These are phyloP conservation scores for Mimosa pudica DNA, from an alignment of 306 rosid genomes.

Conservation along the genomic window DNA sequence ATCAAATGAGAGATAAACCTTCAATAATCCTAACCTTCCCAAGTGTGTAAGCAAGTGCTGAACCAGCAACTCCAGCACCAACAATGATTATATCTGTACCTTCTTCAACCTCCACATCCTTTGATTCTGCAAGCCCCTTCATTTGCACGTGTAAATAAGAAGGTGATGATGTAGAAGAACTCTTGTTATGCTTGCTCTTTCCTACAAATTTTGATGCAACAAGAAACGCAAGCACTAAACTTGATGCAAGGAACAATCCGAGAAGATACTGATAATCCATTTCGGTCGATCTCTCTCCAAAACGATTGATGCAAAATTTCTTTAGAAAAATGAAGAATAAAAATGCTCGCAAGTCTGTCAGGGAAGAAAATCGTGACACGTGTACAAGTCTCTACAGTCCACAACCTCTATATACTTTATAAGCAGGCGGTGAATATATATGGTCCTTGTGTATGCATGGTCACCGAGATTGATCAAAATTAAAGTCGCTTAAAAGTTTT, in stretches of 20 bases:
- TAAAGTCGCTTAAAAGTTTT: too few species aligned
- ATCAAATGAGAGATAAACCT: not conserved
- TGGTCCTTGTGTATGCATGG: too few species aligned
- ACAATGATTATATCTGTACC: conserved; percentile 42
- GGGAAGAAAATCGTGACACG: too few species aligned
- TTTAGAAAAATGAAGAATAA: not conserved
- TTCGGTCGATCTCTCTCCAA: not conserved
- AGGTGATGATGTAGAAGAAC: conserved; percentile 23
- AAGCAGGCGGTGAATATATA: too few species aligned
- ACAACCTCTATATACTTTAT: too few species aligned
- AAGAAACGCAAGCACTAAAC: conserved; percentile 41
- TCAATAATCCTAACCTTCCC: conserved; percentile 60
- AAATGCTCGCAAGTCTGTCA: not conserved
- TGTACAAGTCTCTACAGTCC: too few species aligned
- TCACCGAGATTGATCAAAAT: too few species aligned
- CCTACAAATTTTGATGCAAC: conserved; percentile 35
- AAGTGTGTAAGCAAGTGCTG: conserved; percentile 55
- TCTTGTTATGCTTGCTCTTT: conserved; percentile 38
- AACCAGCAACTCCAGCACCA: conserved; percentile 60
- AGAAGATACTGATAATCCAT: conserved; percentile 53
- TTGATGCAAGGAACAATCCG: conserved; percentile 49
- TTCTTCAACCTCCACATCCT: not conserved
- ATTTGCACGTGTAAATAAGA: conserved; percentile 1
- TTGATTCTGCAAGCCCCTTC: conserved; percentile 28
- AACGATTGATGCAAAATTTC: not conserved